phyloP scores from a whole-genome alignment of 2,329 filamentous ascomycete species.

The Grosmannia clavigera region DNA sequence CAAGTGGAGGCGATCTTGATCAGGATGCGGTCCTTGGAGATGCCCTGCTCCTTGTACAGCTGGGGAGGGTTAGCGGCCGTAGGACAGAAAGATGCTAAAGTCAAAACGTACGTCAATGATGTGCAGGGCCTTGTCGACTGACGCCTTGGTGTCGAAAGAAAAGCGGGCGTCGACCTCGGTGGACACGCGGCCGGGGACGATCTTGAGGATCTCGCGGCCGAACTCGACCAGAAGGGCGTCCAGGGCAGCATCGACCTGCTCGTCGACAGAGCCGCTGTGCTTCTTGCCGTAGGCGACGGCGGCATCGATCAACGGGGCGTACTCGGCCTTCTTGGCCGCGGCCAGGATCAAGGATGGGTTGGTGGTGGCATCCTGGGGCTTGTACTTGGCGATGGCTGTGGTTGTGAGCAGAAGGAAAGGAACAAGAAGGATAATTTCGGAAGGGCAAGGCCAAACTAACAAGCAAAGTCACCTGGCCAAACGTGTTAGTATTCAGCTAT shows the following conservation, averaged over 20 bases:
- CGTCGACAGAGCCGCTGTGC: conserved; percentile 54
- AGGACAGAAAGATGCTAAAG: neutral
- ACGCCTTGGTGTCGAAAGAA: conserved; percentile 89
- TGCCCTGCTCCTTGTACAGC: conserved; percentile 89
- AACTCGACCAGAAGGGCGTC: conserved; percentile 96
- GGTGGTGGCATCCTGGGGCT: conserved; percentile 99
- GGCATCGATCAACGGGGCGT: conserved; percentile 79
- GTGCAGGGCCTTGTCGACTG: conserved; percentile 89
- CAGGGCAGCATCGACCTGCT: conserved; percentile 79
- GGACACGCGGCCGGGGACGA: conserved; percentile 96
- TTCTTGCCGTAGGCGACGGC: conserved; percentile 80
- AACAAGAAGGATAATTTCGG: neutral
- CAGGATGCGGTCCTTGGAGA: conserved; percentile 85
- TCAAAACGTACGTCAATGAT: conserved; percentile 68
- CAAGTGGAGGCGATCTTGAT: conserved; percentile 99
- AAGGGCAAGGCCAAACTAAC: conserved; percentile 35
- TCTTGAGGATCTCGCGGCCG: conserved; percentile 91
- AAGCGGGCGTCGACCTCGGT: conserved; percentile 95
- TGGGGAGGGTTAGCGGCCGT: conserved; percentile 23
- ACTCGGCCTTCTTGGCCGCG: conserved; percentile 95
- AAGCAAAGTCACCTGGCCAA: conserved; percentile 58
- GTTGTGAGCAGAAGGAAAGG: neutral
- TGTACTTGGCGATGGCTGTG: conserved; percentile 94
- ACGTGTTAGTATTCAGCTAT: neutral
- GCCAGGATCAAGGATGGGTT: conserved; percentile 98